Evolutionary conservation across 1,284 basidiomycete genomes (phyloP).

Genomic region (Puccinia sorghi): DNA sequence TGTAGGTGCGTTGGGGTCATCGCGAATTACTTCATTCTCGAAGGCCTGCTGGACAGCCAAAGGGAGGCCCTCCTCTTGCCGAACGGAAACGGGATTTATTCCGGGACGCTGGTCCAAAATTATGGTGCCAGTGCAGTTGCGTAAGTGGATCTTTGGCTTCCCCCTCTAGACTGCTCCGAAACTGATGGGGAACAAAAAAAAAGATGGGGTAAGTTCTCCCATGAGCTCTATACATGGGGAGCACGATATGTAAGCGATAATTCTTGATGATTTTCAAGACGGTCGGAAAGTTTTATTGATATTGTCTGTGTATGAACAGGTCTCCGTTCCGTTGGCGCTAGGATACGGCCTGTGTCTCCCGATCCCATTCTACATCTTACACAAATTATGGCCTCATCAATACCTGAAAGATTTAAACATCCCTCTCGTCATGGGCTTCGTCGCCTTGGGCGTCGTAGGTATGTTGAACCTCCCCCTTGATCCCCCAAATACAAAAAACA

Average conservation of each 20-base stretch:
- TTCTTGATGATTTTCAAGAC: background rate
- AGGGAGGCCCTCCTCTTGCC: conserved; percentile 39
- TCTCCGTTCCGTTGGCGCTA: conserved; percentile 13
- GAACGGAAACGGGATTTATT: conserved; percentile 39
- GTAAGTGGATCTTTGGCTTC: background rate
- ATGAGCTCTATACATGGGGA: conserved; percentile 14
- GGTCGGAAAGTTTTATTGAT: too few relatives aligned
- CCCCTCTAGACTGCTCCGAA: background rate
- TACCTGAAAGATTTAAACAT: conserved; percentile 6
- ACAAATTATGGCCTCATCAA: conserved; percentile 16
- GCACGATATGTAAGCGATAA: conserved; percentile 26
- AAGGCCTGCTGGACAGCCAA: conserved; percentile 22
- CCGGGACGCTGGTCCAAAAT: conserved; percentile 17
- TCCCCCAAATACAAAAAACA: background rate
- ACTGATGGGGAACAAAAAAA: background rate
- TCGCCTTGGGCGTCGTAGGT: conserved; percentile 15
- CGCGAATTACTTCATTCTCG: conserved; percentile 28
- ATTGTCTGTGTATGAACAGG: background rate
- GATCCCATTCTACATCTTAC: conserved; percentile 21
- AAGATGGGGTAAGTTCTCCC: conserved; percentile 23
- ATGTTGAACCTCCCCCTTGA: background rate
- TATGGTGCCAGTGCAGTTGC: conserved; percentile 20
- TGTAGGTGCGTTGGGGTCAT: conserved; percentile 31
- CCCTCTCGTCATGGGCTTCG: conserved; percentile 21
- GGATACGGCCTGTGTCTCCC: conserved; percentile 12